Conservation (phyloP, 2,329 filamentous ascomycete genomes). For the Monilinia laxa region DNA sequence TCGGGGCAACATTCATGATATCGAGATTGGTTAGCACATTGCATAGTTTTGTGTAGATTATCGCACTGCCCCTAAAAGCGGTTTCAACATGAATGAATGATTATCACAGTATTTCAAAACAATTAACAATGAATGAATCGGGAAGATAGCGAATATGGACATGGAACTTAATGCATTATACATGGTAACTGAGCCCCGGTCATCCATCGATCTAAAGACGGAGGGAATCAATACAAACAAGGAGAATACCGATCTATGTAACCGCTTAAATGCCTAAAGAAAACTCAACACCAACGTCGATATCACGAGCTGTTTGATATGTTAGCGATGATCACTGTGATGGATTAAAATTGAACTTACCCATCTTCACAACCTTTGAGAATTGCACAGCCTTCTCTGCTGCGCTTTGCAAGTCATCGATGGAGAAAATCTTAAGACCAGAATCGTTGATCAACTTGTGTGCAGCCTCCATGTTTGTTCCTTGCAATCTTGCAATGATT, state of each 20-base stretch:
- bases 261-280: slow-evolving; percentile 75
- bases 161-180: slow-evolving; percentile 36
- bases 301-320: slow-evolving; percentile 69
- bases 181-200: slow-evolving; percentile 34
- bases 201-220: slow-evolving; percentile 31
- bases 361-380: slow-evolving; percentile 98
- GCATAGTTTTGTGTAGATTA: not conserved
- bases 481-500: slow-evolving; percentile 95
- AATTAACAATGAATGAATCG: not conserved
- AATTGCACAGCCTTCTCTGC: slow-evolving; percentile 99
- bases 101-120: not conserved
- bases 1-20: not conserved
- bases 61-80: not conserved
- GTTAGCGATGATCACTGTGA: slow-evolving; percentile 34
- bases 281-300: slow-evolving; percentile 96
- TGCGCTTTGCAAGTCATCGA: slow-evolving; percentile 94
- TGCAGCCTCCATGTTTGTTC: slow-evolving; percentile 95
- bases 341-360: slow-evolving; percentile 51
- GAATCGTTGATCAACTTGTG: slow-evolving; percentile 94
- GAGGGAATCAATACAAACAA: slow-evolving; percentile 40
- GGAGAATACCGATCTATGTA: slow-evolving; percentile 29
- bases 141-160: slow-evolving; percentile 15
- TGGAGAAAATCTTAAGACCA: slow-evolving; percentile 99
- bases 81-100: not conserved
- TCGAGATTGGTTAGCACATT: not conserved